phyloP scores from a whole-genome alignment of 225 moss, liverwort and hornwort species.

The Lunularia cruciata region DNA sequence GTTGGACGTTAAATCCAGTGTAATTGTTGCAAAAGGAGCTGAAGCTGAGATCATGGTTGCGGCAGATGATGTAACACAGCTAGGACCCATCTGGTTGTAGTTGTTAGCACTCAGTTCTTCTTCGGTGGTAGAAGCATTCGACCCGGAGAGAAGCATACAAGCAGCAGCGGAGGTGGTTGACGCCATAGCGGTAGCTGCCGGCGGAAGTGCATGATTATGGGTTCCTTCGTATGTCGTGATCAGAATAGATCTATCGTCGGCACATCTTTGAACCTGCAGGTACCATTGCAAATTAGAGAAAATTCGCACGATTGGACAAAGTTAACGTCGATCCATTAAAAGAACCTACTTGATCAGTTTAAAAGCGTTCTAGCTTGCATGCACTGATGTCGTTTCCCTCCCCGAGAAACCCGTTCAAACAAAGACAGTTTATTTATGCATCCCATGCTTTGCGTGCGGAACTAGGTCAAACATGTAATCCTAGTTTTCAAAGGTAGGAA shows the following conservation, averaged over 20 bases:
- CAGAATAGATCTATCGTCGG: constrained; percentile 63
- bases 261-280: constrained; percentile 71
- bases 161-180: constrained; percentile 80
- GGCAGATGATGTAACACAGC: constrained; percentile 10
- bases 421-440: no score
- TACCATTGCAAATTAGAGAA: no score
- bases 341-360: no score
- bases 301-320: no score
- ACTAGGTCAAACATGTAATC: not conserved
- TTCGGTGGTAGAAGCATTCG: constrained; percentile 30
- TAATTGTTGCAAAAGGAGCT: constrained; percentile 60
- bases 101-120: constrained; percentile 33
- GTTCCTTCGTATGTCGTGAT: constrained; percentile 76
- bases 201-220: constrained; percentile 62
- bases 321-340: no score
- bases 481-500: not conserved
- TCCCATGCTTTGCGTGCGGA: no score
- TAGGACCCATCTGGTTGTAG: constrained; percentile 33
- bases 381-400: no score
- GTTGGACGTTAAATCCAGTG: constrained; percentile 58
- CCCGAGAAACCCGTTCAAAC: no score
- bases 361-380: no score
- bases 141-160: constrained; percentile 63
- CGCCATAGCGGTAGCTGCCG: constrained; percentile 70
- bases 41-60: constrained; percentile 43